These are phyloP conservation scores for Metarhizium brunneum DNA, from an alignment of 2,329 filamentous ascomycete species.

Conservation along the genomic window DNA sequence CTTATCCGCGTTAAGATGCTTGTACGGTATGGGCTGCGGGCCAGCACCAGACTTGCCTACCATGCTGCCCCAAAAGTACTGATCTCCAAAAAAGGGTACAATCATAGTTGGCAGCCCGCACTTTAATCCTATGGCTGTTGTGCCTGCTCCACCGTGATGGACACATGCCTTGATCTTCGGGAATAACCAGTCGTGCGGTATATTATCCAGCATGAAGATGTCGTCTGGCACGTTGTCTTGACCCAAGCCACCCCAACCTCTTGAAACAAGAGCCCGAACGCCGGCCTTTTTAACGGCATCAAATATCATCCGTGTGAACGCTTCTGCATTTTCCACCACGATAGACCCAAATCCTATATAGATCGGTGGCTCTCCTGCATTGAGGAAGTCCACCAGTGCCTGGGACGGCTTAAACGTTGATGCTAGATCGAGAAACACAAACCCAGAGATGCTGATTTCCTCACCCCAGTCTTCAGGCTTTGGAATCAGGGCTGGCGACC, in stretches of 20 bases:
- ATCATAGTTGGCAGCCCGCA: constrained; percentile 65
- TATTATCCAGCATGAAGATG: constrained; percentile 64
- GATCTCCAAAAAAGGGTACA: constrained; percentile 72
- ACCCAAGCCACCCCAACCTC: constrained; percentile 67
- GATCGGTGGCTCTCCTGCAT: constrained; percentile 48
- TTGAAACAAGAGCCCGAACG: constrained; percentile 62
- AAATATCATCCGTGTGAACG: constrained; percentile 63
- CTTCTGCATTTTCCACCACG: constrained; percentile 62
- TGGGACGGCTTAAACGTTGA: constrained; percentile 49
- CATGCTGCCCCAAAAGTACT: constrained; percentile 70
- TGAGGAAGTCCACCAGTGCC: constrained; percentile 46
- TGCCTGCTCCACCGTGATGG: constrained; percentile 71
- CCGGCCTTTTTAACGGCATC: constrained; percentile 56
- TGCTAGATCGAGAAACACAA: constrained; percentile 66
- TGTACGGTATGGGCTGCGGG: constrained; percentile 59
- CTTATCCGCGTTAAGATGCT: constrained; percentile 52
- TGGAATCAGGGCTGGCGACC: constrained; percentile 56
- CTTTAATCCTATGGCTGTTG: constrained; percentile 64
- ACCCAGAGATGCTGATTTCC: constrained; percentile 66
- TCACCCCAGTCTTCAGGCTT: constrained; percentile 61
- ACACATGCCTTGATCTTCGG: constrained; percentile 56
- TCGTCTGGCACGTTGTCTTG: constrained; percentile 47
- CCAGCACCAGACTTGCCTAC: constrained; percentile 55
- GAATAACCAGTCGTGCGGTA: constrained; percentile 71
- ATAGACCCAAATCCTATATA: constrained; percentile 72